These are phyloP conservation scores for Juglanconis sp. DNA, from an alignment of 2,329 filamentous ascomycete genomes.

Conservation along the genomic window DNA sequence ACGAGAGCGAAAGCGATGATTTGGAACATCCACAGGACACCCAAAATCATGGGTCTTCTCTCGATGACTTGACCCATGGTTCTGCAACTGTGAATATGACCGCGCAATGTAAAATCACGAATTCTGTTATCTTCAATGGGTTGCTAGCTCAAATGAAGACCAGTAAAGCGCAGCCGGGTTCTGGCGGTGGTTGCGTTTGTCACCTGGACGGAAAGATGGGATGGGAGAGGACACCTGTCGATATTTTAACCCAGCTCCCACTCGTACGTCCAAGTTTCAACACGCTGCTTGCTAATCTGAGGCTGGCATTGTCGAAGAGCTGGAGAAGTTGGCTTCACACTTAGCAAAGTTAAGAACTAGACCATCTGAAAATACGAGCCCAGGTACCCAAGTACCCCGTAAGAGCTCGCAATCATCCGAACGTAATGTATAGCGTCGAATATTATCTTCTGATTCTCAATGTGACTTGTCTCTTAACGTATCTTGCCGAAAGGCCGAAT, in stretches of 20 bases:
- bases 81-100: neutral
- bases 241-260: too few relatives aligned
- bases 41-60: slow-evolving; percentile 7
- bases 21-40: slow-evolving; percentile 10
- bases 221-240: too few relatives aligned
- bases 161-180: too few relatives aligned
- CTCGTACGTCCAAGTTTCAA: neutral
- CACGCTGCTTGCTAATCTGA: neutral
- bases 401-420: neutral
- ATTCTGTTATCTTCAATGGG: too few relatives aligned
- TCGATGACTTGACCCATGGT: neutral
- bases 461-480: neutral
- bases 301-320: neutral
- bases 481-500: neutral
- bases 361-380: neutral
- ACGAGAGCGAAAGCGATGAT: slow-evolving; percentile 13
- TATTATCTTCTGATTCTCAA: neutral
- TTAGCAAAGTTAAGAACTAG: neutral
- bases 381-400: neutral
- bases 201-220: too few relatives aligned
- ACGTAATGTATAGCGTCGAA: neutral
- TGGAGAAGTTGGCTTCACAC: neutral
- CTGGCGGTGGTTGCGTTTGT: too few relatives aligned
- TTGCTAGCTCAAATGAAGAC: too few relatives aligned
- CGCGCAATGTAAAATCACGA: neutral